Conservation (phyloP, 306 rosid genomes). For the Datisca glomerata region DNA sequence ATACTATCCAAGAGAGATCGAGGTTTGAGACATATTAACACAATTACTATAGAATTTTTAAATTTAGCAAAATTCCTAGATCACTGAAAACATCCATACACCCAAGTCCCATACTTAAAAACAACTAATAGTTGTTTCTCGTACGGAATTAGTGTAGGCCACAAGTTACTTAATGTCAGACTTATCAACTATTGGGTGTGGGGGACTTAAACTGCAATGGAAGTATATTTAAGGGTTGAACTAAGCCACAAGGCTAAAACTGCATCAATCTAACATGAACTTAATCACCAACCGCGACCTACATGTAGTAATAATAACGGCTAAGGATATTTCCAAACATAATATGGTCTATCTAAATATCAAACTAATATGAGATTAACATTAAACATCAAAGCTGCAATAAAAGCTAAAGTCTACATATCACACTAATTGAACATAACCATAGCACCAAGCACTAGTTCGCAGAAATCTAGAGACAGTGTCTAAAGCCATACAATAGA, state of each 20-base stretch:
- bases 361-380: slow-evolving; percentile 3
- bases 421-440: slow-evolving; percentile 6
- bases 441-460: slow-evolving; percentile 13
- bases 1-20: too few relatives aligned
- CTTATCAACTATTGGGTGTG: background rate
- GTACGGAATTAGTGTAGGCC: too few relatives aligned
- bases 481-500: slow-evolving; percentile 18
- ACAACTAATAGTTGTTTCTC: too few relatives aligned
- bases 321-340: slow-evolving; percentile 1
- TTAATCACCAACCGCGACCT: background rate
- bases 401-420: slow-evolving; percentile 10
- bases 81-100: too few relatives aligned
- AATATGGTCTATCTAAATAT: slow-evolving; percentile 9
- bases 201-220: background rate
- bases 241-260: background rate
- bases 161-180: too few relatives aligned
- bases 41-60: too few relatives aligned
- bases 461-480: slow-evolving; percentile 8
- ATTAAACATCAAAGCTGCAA: slow-evolving; percentile 3
- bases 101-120: too few relatives aligned
- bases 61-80: too few relatives aligned
- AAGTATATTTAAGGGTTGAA: background rate
- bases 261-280: background rate
- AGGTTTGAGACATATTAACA: too few relatives aligned
- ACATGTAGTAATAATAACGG: background rate